Base-by-base conservation (phyloP, 305 asterid species). In the Plantago lanceolata region DNA sequence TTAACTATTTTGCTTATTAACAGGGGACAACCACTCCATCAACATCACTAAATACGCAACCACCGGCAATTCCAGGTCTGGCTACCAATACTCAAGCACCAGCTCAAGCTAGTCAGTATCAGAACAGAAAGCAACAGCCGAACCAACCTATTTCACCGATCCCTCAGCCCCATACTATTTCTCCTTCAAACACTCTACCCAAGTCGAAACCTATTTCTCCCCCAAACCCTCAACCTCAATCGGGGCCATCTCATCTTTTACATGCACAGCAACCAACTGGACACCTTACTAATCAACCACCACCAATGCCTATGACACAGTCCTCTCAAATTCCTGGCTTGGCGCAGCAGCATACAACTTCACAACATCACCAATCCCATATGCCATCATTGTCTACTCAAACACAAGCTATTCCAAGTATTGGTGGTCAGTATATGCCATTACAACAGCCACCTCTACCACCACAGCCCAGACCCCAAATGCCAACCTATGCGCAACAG, bases 401-500 rank as follows among this genome's bases (percentile, higher is more conserved):
- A 71, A 68, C 87, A 71, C 96, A 76, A 66, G 84, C 95, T 58
- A 59, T 87, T 78, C 89, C 84, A 64, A 80, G 71, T 66, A 73
- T 77, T 29, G 79, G 84, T 68, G 66, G 82, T 64, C 95, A 79
- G 64, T 91, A 85, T 71, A 29, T 87, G 74, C 86, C 83, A 20
- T 70, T 77, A 48, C 98, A 89, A 75, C 45, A 40, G 45, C 85
- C 90, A 6, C 90, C 89, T 31, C 70, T 89, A 55, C 95, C 94
- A 4, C 82, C 84, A 66, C 96, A 82, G 61, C 78, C 75, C 28
- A 81, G 94, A 69, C 87, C 90, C 60, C 78, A 76, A 59, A 67
- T 85, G 82, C 75, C 75, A 45, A 61, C 83, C 28, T 87, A 84
- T 73, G 76, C 87, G 64, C 97, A 84, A 81, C 96, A 84, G 79